Percentiles rank a stretch among this genome's conserved stretches.
Evolutionary conservation across 495 filamentous ascomycete genomes (phyloP).

Genomic region (Penicillium daleae): DNA sequence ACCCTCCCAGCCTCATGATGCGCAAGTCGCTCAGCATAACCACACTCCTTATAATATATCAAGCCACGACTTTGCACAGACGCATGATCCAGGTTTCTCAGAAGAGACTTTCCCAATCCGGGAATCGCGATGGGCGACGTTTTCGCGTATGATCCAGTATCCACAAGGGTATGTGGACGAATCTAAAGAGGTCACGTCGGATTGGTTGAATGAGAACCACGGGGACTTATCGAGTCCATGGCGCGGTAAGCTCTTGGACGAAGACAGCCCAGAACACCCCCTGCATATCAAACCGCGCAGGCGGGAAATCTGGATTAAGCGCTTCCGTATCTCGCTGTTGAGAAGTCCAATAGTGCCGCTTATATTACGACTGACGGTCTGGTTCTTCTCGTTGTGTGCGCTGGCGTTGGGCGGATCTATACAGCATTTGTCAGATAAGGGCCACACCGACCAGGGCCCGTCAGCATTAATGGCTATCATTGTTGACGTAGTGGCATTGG

Average conservation of each 20-base stretch:
- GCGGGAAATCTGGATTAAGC: slow-evolving; percentile 58
- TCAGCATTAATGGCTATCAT: slow-evolving; percentile 89
- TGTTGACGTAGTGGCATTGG: slow-evolving; percentile 84
- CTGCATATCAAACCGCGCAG: slow-evolving; percentile 39
- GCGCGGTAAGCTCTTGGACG: slow-evolving; percentile 46
- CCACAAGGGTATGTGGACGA: slow-evolving; percentile 52
- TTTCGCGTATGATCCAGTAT: slow-evolving; percentile 59
- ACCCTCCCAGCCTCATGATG: slow-evolving; percentile 51
- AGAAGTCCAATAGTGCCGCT: slow-evolving; percentile 85
- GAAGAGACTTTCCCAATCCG: slow-evolving; percentile 26
- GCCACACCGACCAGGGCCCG: slow-evolving; percentile 59
- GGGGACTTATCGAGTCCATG: slow-evolving; percentile 62
- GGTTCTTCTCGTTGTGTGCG: slow-evolving; percentile 78
- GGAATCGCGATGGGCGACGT: slow-evolving; percentile 65
- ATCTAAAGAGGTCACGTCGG: slow-evolving; percentile 53
- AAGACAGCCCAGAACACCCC: slow-evolving; percentile 54
- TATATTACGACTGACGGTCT: slow-evolving; percentile 78
- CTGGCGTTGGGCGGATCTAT: slow-evolving; percentile 81
- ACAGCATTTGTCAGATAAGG: slow-evolving; percentile 59
- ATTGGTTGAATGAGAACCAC: slow-evolving; percentile 63
- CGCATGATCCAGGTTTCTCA: slow-evolving; percentile 9
- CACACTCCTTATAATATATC: slow-evolving; percentile 51
- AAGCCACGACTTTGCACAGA: slow-evolving; percentile 20
- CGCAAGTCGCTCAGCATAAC: slow-evolving; percentile 64
- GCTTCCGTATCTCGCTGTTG: slow-evolving; percentile 62